A percentile compares a stretch with the other conserved stretches of the same genome.
These are phyloP conservation scores for Blastomyces emzantsi DNA, from an alignment of 2,329 filamentous ascomycete species.

Conservation along the genomic window DNA sequence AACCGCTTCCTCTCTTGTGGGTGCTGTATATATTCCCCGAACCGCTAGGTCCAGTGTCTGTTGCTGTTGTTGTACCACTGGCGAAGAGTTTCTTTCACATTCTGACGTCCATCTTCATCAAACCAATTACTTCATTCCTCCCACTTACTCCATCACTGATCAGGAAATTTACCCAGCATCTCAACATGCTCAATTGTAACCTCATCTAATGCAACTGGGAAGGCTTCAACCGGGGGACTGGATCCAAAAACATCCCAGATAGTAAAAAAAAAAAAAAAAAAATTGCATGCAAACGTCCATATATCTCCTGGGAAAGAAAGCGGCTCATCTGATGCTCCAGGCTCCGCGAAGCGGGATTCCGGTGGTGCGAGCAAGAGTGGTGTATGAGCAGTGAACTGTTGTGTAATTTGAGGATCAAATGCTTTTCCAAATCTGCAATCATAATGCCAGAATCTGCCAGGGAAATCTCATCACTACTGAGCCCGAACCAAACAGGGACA, in stretches of 20 bases:
- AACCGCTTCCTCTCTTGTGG: constrained; percentile 10
- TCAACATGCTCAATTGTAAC: constrained; percentile 23
- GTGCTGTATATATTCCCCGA: constrained; percentile 12
- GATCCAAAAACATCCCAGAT: constrained; percentile 30
- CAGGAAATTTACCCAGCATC: constrained; percentile 20
- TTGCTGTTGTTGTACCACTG: constrained; percentile 10
- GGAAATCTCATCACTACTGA: constrained; percentile 20
- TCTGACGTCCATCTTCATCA: constrained; percentile 13
- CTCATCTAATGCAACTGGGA: constrained; percentile 19
- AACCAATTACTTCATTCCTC: constrained; percentile 13
- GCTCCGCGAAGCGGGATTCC: constrained; percentile 13
- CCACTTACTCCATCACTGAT: constrained; percentile 18
- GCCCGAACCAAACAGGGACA: constrained; percentile 21
- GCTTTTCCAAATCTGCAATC: constrained; percentile 24
- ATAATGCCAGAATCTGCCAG: constrained; percentile 21
- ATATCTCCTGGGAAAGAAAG: constrained; percentile 29
- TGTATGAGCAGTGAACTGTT: constrained; percentile 17
- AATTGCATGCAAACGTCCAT: too few relatives aligned
- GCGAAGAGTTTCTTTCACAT: constrained; percentile 10
- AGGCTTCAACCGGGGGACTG: constrained; percentile 19
- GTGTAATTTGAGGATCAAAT: constrained; percentile 17
- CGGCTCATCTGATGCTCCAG: constrained; percentile 13
- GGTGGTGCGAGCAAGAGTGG: constrained; percentile 17
- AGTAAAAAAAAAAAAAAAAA: too few relatives aligned
- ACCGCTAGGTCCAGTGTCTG: constrained; percentile 6